Evolutionary conservation across 169 alveolate species (phyloP).

Genomic region (Cryptosporidium baileyi): DNA sequence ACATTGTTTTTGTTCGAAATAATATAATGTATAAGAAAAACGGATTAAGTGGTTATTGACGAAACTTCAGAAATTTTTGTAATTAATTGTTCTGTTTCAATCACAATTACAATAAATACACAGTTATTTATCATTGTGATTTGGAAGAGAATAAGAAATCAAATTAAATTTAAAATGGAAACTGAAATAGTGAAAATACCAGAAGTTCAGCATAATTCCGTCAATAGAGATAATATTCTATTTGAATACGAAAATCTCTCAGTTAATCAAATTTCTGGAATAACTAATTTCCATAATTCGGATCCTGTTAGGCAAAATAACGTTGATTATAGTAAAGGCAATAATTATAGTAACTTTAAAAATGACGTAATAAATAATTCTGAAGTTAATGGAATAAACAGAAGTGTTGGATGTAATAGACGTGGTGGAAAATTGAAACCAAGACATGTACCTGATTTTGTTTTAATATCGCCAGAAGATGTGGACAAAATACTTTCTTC

Average conservation of each 20-base stretch:
- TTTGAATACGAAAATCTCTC: slow-evolving; percentile 38
- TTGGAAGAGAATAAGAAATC: no score
- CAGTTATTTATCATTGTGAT: no score
- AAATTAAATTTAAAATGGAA: no score
- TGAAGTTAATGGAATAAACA: not conserved
- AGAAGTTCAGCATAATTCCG: slow-evolving; percentile 10
- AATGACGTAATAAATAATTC: slow-evolving; percentile 18
- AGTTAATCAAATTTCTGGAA: slow-evolving; percentile 6
- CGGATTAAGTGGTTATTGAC: no score
- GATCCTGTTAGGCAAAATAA: not conserved
- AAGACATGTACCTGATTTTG: slow-evolving; percentile 69
- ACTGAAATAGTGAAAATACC: slow-evolving; percentile 39
- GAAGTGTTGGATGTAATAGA: not conserved
- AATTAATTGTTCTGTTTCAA: no score
- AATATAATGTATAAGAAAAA: no score
- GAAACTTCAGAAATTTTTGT: no score
- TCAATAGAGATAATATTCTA: slow-evolving; percentile 21
- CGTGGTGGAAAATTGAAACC: slow-evolving; percentile 65
- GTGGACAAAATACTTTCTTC: slow-evolving; percentile 40
- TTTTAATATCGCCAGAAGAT: slow-evolving; percentile 62
- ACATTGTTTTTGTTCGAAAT: no score
- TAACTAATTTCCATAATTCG: not conserved
- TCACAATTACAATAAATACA: no score
- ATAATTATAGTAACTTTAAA: not conserved
- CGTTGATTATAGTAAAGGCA: not conserved